These are phyloP conservation scores for Quercus agrifolia DNA, from an alignment of 306 rosid species.

Conservation along the genomic window DNA sequence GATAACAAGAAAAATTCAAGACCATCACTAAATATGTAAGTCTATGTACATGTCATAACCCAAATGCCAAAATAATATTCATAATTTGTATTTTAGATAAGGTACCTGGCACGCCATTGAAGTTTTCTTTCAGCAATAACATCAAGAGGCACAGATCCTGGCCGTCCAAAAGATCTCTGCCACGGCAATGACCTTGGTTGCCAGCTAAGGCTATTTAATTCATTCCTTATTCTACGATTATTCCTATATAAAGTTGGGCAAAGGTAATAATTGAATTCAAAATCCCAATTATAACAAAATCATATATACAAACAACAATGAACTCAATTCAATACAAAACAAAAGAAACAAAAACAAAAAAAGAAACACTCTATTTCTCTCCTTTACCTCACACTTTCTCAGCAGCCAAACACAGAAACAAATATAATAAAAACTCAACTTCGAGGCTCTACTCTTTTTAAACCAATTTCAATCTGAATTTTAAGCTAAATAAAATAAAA, in stretches of 20 bases:
- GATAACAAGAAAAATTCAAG: no score
- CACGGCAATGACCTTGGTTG: conserved; percentile 41
- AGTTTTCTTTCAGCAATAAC: conserved; percentile 42
- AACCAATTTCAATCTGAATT: no score
- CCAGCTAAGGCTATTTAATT: conserved; percentile 16
- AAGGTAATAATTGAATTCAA: background rate
- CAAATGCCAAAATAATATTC: no score
- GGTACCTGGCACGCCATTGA: conserved; percentile 60
- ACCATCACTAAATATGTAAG: no score
- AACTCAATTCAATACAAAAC: background rate
- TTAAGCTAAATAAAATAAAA: no score
- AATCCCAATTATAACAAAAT: background rate
- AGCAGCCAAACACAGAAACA: no score
- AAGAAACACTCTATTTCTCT: no score
- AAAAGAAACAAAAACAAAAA: background rate
- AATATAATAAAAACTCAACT: no score
- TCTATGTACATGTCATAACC: no score
- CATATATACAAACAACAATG: background rate
- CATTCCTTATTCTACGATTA: conserved; percentile 16
- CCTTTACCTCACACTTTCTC: no score
- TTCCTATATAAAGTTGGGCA: conserved; percentile 11
- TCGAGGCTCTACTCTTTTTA: no score
- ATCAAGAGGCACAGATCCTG: conserved; percentile 29
- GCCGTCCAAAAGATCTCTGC: conserved; percentile 61
- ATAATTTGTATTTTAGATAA: no score